Base-by-base conservation (phyloP, 2,329 filamentous ascomycete species). In the Penicillium sp. region DNA sequence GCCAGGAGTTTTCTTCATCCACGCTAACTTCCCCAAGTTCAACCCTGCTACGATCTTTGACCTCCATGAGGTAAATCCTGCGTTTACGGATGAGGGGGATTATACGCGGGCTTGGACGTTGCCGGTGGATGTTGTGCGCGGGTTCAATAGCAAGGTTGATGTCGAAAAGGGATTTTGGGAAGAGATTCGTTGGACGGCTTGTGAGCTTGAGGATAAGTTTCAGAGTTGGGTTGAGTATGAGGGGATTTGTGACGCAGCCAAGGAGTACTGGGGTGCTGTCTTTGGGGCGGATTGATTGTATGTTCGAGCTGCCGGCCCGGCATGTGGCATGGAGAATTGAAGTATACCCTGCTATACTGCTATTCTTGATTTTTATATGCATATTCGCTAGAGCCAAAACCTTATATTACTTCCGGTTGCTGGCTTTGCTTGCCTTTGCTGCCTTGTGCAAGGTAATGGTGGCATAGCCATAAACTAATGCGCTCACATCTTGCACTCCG, bases 11-110 rank as follows among this genome's bases (percentile, higher is more conserved):
- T 75, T 75, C 35, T 78, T 78, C 59, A 68, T 77, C n/a, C 75
- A 77, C 50, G 72, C 71, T 35, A 76, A 77, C 54, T 70, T 74
- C 48, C 74, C 74, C 23, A 77, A 77, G 60, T 73, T 77, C 48
- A 74, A 76, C 57, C 73, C 75, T 0, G 70, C 69, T 4, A 73
- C 71, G 4, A 64, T 77, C 15, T 76, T 77, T 38, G 64, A 66
- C 1, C 48, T 52, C 12, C 67, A 66, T 51, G 64, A 58, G 37
- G 70, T 67, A 15, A 72, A 66, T 48, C 69, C 64, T 4, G 66
- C 68, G 0, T 67, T 68, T 41, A 63, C 68, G n/a, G 63, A 66
- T 35, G 67, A 73, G 41, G 73, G 71, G 4, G 67, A 54, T 0
- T 72, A 68, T 54, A 68, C 72, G 25, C 64, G 72, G 51, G 63